Percentiles rank a stretch among this genome's conserved stretches.
phyloP scores from a whole-genome alignment of 2,329 filamentous ascomycete genomes.

The Phialophora macrospora region DNA sequence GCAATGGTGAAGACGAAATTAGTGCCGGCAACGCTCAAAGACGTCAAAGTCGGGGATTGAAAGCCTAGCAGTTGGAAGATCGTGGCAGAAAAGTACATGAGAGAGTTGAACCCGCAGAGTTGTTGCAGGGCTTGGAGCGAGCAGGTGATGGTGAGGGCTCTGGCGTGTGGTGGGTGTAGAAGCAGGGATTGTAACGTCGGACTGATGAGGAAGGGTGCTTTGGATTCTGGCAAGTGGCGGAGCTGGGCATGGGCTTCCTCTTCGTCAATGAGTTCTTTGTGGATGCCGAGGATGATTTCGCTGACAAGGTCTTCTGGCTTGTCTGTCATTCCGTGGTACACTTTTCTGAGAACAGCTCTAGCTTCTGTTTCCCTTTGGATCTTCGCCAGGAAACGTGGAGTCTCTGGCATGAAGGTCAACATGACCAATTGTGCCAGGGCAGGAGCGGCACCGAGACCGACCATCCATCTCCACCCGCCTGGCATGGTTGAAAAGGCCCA shows the following conservation, averaged over 20 bases:
- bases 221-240: conserved; percentile 18
- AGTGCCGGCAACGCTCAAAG: conserved; percentile 78
- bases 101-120: conserved; percentile 84
- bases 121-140: conserved; percentile 87
- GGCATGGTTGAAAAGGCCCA: conserved; percentile 69
- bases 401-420: conserved; percentile 79
- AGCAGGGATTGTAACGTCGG: conserved; percentile 47
- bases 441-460: conserved; percentile 80
- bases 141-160: conserved; percentile 83
- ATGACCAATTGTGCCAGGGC: conserved; percentile 72
- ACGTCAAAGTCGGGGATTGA: conserved; percentile 75
- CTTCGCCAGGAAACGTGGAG: conserved; percentile 83
- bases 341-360: conserved; percentile 65
- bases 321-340: conserved; percentile 58
- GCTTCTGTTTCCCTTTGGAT: conserved; percentile 67
- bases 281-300: conserved; percentile 69
- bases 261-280: conserved; percentile 75
- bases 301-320: conserved; percentile 58
- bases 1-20: conserved; percentile 81
- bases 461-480: conserved; percentile 87
- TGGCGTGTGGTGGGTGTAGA: conserved; percentile 42
- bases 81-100: conserved; percentile 90
- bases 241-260: conserved; percentile 49
- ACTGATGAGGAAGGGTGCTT: conserved; percentile 25
- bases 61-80: conserved; percentile 81